These are phyloP conservation scores for Hypoxylon sp. DNA, from an alignment of 2,329 filamentous ascomycete genomes.

Conservation along the genomic window DNA sequence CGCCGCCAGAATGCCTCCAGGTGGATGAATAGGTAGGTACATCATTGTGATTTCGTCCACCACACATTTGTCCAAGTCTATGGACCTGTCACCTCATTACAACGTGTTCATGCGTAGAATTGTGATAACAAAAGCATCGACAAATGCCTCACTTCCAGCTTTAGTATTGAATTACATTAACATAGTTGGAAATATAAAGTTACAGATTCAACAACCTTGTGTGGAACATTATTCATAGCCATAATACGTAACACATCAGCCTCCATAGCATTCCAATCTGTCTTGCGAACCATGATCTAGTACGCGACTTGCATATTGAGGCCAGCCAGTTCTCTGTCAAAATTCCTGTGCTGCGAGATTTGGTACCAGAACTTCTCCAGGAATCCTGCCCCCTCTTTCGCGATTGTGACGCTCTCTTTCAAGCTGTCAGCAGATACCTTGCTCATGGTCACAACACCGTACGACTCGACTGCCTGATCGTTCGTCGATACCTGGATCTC, in stretches of 20 bases:
- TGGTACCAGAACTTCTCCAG: slow-evolving; percentile 78
- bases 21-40: too few species aligned
- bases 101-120: too few species aligned
- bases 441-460: slow-evolving; percentile 81
- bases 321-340: slow-evolving; percentile 79
- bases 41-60: too few species aligned
- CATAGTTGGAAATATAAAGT: neutral
- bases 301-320: slow-evolving; percentile 77
- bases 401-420: slow-evolving; percentile 73
- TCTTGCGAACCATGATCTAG: slow-evolving; percentile 58
- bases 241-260: neutral
- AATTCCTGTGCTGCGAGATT: slow-evolving; percentile 81
- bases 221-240: neutral
- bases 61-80: too few species aligned
- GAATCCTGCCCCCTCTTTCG: slow-evolving; percentile 78
- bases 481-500: slow-evolving; percentile 61
- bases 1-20: neutral
- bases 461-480: slow-evolving; percentile 73
- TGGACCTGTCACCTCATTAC: too few species aligned
- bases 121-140: too few species aligned
- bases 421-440: slow-evolving; percentile 69
- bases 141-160: too few species aligned
- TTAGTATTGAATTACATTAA: neutral
- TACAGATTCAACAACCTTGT: neutral
- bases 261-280: neutral